Percentiles rank a stretch among this genome's conserved stretches.
These are phyloP conservation scores for Pachysolen tannophilus DNA, from an alignment of 805 yeast genomes.

Conservation along the genomic window DNA sequence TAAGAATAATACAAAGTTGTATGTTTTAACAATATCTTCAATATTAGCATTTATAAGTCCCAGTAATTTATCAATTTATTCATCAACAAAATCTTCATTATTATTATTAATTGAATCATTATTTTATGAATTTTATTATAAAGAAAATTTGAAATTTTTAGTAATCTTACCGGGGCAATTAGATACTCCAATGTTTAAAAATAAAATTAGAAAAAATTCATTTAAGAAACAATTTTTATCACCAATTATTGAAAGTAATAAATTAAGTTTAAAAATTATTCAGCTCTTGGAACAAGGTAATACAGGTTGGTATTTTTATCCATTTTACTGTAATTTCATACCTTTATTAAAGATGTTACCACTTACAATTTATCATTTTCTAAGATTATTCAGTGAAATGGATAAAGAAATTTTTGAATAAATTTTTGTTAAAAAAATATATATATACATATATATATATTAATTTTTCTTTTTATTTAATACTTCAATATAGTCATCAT, in stretches of 20 bases:
- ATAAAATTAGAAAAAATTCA: no score
- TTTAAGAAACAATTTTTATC: constrained; percentile 36
- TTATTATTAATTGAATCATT: constrained; percentile 37
- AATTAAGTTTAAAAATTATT: constrained; percentile 28
- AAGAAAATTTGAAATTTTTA: constrained; percentile 21
- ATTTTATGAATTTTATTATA: constrained; percentile 25
- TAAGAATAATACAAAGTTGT: constrained; percentile 19
- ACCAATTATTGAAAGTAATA: constrained; percentile 32
- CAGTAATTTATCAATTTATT: constrained; percentile 34
- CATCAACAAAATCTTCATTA: constrained; percentile 41
- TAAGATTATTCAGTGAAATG: constrained; percentile 21
- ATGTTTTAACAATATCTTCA: constrained; percentile 36
- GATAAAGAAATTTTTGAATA: constrained; percentile 14
- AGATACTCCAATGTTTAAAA: constrained; percentile 38
- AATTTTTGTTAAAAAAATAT: constrained; percentile 1
- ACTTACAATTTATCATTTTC: constrained; percentile 23
- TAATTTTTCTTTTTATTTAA: constrained; percentile 16
- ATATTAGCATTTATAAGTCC: constrained; percentile 44
- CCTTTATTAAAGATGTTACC: constrained; percentile 37
- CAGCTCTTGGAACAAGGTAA: constrained; percentile 28
- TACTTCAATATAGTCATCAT: constrained; percentile 11
- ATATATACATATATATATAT: neutral
- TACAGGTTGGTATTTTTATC: constrained; percentile 34
- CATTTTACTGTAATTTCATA: constrained; percentile 38
- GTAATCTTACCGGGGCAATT: constrained; percentile 45